Conservation (phyloP, 2,329 filamentous ascomycete genomes). For the Sarocladium strictum region DNA sequence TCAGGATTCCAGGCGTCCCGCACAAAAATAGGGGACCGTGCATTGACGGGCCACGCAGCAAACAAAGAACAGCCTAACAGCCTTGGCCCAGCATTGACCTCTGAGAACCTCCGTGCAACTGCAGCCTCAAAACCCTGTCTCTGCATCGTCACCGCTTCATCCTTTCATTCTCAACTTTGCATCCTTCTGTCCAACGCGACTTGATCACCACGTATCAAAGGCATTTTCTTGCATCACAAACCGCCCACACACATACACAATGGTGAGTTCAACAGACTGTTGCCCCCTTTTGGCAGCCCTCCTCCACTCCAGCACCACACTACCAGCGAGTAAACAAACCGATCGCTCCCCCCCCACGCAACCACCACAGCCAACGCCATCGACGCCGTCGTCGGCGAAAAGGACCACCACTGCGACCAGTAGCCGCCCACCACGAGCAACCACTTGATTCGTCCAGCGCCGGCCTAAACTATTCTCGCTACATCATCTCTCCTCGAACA, state of each 20-base stretch:
- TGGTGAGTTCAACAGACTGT: conserved; percentile 32
- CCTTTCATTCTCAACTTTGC: neutral
- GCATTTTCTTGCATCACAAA: neutral
- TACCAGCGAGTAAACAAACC: conserved; percentile 25
- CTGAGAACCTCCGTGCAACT: neutral
- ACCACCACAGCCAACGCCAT: too few species aligned
- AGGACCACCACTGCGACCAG: neutral
- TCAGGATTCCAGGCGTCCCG: neutral
- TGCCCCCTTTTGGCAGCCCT: conserved; percentile 11
- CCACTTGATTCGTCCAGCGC: conserved; percentile 26
- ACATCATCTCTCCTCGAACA: neutral
- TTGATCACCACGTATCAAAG: neutral
- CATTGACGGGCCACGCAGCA: neutral
- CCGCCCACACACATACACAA: conserved; percentile 17
- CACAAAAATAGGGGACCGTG: conserved; percentile 6
- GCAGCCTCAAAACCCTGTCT: conserved; percentile 4
- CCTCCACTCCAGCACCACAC: conserved; percentile 23
- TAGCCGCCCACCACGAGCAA: conserved; percentile 10
- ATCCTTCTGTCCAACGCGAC: neutral
- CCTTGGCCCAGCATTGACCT: neutral
- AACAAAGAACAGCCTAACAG: neutral
- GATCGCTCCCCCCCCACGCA: neutral
- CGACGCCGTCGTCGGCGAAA: neutral
- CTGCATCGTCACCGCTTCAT: conserved; percentile 9
- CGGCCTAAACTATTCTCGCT: conserved; percentile 3